Percentiles rank a stretch among this genome's conserved stretches.
These are phyloP conservation scores for Eragrostis nindensis DNA, from an alignment of 176 grass and related monocot genomes.

Conservation along the genomic window DNA sequence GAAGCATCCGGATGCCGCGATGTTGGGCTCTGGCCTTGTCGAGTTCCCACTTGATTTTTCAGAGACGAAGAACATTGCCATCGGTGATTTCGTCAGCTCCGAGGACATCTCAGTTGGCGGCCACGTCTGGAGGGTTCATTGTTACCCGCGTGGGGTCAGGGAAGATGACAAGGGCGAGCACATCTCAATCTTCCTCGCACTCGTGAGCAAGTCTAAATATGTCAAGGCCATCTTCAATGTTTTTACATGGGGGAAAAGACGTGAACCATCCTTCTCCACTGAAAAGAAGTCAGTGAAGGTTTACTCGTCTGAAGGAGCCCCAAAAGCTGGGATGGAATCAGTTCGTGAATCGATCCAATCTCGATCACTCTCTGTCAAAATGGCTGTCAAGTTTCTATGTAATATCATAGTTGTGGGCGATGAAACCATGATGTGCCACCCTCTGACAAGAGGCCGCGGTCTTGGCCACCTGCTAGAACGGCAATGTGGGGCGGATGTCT, in stretches of 20 bases:
- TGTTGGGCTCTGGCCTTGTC: not conserved
- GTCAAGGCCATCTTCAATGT: constrained; percentile 15
- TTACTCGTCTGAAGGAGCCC: not conserved
- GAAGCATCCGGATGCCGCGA: not conserved
- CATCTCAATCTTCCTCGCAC: not conserved
- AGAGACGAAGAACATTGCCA: not conserved
- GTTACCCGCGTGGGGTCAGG: not conserved
- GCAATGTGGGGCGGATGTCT: no score
- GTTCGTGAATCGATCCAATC: not conserved
- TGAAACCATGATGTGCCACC: not conserved
- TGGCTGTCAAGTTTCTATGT: not conserved
- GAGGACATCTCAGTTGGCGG: not conserved
- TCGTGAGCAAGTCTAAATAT: not conserved
- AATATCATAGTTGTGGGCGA: not conserved
- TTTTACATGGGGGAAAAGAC: not conserved
- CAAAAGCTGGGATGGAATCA: not conserved
- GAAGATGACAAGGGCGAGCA: not conserved
- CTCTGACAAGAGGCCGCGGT: no score
- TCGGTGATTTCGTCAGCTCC: not conserved
- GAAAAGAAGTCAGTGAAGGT: not conserved
- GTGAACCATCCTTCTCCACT: not conserved
- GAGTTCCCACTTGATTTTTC: not conserved
- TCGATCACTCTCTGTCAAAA: not conserved
- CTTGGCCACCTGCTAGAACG: no score
- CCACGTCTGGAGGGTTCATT: not conserved